Percentiles rank a stretch among this genome's conserved stretches.
These are phyloP conservation scores for Russula olivacea DNA, from an alignment of 768 basidiomycete species.

Conservation along the genomic window DNA sequence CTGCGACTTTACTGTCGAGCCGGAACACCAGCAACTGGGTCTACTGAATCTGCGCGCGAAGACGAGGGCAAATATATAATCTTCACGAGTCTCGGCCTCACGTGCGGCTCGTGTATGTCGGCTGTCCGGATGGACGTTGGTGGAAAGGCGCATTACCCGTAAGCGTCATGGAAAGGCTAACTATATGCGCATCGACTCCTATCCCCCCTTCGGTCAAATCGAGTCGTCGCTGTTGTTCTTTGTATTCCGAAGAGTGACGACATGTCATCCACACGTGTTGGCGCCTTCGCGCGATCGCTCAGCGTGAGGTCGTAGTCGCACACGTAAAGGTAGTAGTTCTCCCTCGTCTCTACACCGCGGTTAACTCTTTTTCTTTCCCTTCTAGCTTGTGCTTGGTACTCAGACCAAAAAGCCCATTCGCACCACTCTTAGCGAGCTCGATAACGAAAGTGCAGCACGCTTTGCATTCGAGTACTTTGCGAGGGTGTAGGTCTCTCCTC, in stretches of 20 bases:
- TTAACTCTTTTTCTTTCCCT: neutral
- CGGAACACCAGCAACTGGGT: too few relatives aligned
- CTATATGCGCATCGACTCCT: neutral
- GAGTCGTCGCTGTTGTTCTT: neutral
- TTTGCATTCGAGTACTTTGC: constrained; percentile 13
- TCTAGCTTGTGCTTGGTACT: constrained; percentile 15
- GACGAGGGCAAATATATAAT: neutral
- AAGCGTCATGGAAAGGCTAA: constrained; percentile 2
- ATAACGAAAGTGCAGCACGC: neutral
- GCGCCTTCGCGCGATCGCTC: neutral
- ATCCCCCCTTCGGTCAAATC: neutral
- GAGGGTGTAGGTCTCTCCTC: neutral
- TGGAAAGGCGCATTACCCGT: constrained; percentile 13
- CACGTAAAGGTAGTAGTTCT: too few relatives aligned
- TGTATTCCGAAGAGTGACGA: neutral
- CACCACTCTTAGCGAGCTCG: constrained; percentile 8
- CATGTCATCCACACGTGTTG: neutral
- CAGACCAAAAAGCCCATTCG: constrained; percentile 10
- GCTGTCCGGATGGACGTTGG: constrained; percentile 15
- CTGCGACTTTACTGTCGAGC: too few relatives aligned
- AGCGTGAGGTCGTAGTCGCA: constrained; percentile 6
- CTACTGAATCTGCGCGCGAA: neutral
- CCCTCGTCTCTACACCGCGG: too few relatives aligned
- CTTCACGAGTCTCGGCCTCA: constrained; percentile 7
- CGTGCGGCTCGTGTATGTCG: constrained; percentile 14